Evolutionary conservation across 179 eudicot genomes (phyloP).

Genomic region (Beta macrorhiza): DNA sequence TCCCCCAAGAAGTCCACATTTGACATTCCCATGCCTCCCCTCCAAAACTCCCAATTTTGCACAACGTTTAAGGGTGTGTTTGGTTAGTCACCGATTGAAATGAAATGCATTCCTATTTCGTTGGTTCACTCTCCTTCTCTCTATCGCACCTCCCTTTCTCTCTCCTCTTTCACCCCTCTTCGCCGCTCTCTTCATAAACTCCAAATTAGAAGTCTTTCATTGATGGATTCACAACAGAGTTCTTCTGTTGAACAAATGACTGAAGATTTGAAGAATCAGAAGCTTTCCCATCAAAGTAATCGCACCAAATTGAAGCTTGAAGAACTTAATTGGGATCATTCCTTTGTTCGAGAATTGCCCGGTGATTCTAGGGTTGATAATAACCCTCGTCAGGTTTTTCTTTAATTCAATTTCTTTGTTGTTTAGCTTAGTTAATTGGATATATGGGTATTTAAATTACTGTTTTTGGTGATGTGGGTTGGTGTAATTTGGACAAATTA

Average conservation of each 20-base stretch:
- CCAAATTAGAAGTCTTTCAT: slow-evolving; percentile 1
- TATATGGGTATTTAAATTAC: not conserved
- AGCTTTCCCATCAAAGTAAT: slow-evolving; percentile 19
- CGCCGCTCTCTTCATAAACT: slow-evolving; percentile 20
- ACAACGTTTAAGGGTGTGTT: slow-evolving; percentile 1
- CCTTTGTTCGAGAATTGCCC: slow-evolving; percentile 87
- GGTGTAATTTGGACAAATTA: not conserved
- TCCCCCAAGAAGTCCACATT: not conserved
- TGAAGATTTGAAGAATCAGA: slow-evolving; percentile 57
- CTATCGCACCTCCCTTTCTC: slow-evolving; percentile 16
- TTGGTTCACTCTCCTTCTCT: slow-evolving; percentile 18
- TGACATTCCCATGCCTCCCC: not conserved
- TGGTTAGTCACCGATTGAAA: slow-evolving; percentile 1
- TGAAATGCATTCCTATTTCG: slow-evolving; percentile 39
- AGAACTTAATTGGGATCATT: slow-evolving; percentile 85
- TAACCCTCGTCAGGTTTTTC: slow-evolving; percentile 76
- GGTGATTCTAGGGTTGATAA: slow-evolving; percentile 66
- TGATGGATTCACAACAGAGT: slow-evolving; percentile 31
- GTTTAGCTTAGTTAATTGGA: not conserved
- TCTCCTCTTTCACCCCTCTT: slow-evolving; percentile 20
- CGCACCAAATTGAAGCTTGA: slow-evolving; percentile 57
- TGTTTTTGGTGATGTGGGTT: not conserved
- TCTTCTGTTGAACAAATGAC: slow-evolving; percentile 50
- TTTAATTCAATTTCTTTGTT: not conserved
- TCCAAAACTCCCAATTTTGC: not conserved